Evolutionary conservation across 768 basidiomycete species (phyloP).

Genomic region (Tylopilus plumbeoviolaceoides): DNA sequence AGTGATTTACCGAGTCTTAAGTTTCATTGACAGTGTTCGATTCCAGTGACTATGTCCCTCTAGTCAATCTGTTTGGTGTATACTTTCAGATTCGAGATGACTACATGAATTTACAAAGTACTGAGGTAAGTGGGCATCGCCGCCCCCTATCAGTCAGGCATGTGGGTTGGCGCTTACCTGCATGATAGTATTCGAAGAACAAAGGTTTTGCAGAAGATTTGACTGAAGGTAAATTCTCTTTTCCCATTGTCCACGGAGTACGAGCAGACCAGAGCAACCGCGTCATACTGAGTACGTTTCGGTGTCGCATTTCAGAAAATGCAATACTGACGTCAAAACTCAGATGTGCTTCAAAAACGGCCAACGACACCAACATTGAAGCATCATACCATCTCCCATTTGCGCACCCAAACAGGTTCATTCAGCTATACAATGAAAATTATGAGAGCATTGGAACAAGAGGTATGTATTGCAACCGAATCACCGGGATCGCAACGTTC

Average conservation of each 20-base stretch:
- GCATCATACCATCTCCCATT: constrained; percentile 73
- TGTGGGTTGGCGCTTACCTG: not conserved
- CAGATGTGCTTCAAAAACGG: constrained; percentile 90
- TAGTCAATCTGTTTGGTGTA: constrained; percentile 93
- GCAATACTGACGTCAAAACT: not conserved
- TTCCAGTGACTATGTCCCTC: constrained; percentile 79
- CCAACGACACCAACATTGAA: constrained; percentile 84
- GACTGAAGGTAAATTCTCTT: constrained; percentile 79
- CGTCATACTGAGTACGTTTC: constrained; percentile 71
- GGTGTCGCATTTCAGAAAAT: not conserved
- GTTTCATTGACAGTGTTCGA: not conserved
- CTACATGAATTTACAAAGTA: constrained; percentile 90
- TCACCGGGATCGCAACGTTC: not conserved
- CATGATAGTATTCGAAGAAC: constrained; percentile 56
- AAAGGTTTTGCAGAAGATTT: constrained; percentile 72
- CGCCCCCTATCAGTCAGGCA: not conserved
- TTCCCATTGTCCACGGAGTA: constrained; percentile 75
- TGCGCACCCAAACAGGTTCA: constrained; percentile 69
- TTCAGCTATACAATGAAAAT: constrained; percentile 83
- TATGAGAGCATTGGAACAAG: constrained; percentile 58
- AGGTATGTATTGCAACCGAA: constrained; percentile 29
- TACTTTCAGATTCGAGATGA: constrained; percentile 97
- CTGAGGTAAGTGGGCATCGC: constrained; percentile 49
- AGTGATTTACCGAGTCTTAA: not conserved
- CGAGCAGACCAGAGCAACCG: constrained; percentile 74